Evolutionary conservation across 2,329 filamentous ascomycete species (phyloP), one percentile per base, ranked within the genome.

Genomic region (Aspergillus caelatus): DNA sequence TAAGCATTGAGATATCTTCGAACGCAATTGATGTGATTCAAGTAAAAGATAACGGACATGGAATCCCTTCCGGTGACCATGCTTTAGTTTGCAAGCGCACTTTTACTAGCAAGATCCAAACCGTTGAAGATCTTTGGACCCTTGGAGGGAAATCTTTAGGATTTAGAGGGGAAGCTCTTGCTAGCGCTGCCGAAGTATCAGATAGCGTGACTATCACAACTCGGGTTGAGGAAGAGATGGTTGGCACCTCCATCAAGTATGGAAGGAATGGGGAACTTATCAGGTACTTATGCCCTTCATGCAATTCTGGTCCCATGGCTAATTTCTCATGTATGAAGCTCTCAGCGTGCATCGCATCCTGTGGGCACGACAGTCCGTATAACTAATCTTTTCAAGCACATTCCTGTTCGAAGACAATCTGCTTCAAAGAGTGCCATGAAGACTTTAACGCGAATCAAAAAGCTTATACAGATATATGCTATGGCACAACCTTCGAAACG

Each of bases 121-220:
- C 83, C 28, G 78, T 86, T 55, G 79, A 85, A 1, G 87, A 90
- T 65, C 75, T 90, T 53, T 80, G 75, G 62, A 77, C 79, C 26
- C 72, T 89, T 21, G 86, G 86, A 34, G 83, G 86, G 0, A 82
- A 77, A 19, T 86, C 82, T 50, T 78, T 91, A 14, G 88, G 88
- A 3, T 91, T 91, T 69, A 80, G 88, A 58, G 88, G 88, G 19
- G 86, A 89, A 73, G 88, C 88, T 3, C 76, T 91, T 63, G 85
- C 87, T 2, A 89, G 86, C 70, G 80, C 85, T 60, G 85, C 85
- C 12, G 86, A 88, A 67, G 80, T 89, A 75, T 86, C 84, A 61
- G 81, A 83, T 5, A 70, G 73, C 2, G 63, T 90, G 50, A 76
- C 72, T 1, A 77, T 90, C 50, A 86, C 80, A 14, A 90, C 88